Percentiles rank a stretch among this genome's conserved stretches.
These are phyloP conservation scores for Nemania diffusa DNA, from an alignment of 2,329 filamentous ascomycete genomes.

Conservation along the genomic window DNA sequence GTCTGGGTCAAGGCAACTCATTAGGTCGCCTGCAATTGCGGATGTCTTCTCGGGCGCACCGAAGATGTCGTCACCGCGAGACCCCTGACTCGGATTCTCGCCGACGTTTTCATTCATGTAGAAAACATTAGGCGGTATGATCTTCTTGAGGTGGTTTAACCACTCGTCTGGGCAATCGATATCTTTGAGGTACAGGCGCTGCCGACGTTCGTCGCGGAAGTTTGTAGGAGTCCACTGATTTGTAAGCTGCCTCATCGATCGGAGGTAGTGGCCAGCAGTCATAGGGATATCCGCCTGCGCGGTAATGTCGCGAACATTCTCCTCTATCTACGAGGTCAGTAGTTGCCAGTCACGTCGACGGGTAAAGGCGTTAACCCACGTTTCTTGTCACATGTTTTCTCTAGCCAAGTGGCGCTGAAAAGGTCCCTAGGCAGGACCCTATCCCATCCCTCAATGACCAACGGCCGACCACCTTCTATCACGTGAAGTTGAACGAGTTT, in stretches of 20 bases:
- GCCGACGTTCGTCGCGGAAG: conserved; percentile 80
- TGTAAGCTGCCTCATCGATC: conserved; percentile 84
- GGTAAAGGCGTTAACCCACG: conserved; percentile 59
- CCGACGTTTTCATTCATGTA: conserved; percentile 85
- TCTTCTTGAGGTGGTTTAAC: conserved; percentile 79
- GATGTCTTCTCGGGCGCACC: conserved; percentile 64
- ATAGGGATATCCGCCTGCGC: conserved; percentile 80
- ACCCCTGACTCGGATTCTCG: conserved; percentile 42
- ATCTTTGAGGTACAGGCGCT: conserved; percentile 94
- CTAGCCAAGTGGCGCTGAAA: conserved; percentile 84
- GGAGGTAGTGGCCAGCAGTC: conserved; percentile 89
- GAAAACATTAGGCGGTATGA: conserved; percentile 84
- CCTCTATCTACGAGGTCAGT: conserved; percentile 64
- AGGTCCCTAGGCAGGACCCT: conserved; percentile 77
- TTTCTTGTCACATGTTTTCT: conserved; percentile 80
- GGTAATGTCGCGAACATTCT: conserved; percentile 84
- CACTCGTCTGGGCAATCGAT: conserved; percentile 93
- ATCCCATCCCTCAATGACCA: conserved; percentile 92
- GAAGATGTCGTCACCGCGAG: conserved; percentile 56
- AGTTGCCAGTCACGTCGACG: background rate
- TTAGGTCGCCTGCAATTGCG: conserved; percentile 85
- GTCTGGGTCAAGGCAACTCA: conserved; percentile 86
- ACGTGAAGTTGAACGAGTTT: conserved; percentile 86
- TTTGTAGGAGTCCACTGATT: conserved; percentile 82
- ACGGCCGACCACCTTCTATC: conserved; percentile 82